Evolutionary conservation across 345 rosid genomes (phyloP).

Genomic region (Camelina neglecta): DNA sequence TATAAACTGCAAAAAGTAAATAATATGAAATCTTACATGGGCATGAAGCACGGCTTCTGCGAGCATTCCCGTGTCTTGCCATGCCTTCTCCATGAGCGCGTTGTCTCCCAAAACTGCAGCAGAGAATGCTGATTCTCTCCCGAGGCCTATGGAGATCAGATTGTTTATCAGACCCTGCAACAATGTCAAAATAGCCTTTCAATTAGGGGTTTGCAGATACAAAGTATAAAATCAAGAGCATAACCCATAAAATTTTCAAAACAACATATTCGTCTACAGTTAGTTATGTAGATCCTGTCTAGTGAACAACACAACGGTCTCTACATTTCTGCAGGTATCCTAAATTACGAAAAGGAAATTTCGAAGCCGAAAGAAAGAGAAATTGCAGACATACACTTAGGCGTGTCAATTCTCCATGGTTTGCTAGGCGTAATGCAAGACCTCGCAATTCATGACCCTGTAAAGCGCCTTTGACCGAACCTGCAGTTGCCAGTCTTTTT

Average conservation of each 20-base stretch:
- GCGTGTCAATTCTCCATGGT: constrained; percentile 94
- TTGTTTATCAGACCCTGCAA: constrained; percentile 85
- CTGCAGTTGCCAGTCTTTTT: constrained; percentile 93
- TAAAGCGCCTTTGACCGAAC: constrained; percentile 95
- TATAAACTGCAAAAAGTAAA: background rate
- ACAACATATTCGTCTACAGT: background rate
- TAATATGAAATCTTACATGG: constrained; percentile 62
- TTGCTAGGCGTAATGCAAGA: constrained; percentile 93
- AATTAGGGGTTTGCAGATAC: constrained; percentile 1
- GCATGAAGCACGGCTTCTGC: constrained; percentile 99
- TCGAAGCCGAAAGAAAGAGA: constrained; percentile 25
- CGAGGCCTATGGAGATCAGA: constrained; percentile 86
- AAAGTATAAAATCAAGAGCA: background rate
- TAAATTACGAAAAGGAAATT: background rate
- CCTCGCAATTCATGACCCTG: constrained; percentile 89
- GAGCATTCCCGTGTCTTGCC: constrained; percentile 99
- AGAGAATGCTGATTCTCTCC: constrained; percentile 95
- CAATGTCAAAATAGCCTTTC: constrained; percentile 12
- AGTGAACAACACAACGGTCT: background rate
- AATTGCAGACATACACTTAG: constrained; percentile 63
- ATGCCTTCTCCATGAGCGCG: constrained; percentile 96
- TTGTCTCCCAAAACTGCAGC: constrained; percentile 96
- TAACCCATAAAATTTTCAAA: background rate
- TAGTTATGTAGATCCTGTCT: background rate
- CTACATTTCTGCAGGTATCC: background rate